Evolutionary conservation across 140 eudicot species (phyloP).

Genomic region (Cichorium intybus): DNA sequence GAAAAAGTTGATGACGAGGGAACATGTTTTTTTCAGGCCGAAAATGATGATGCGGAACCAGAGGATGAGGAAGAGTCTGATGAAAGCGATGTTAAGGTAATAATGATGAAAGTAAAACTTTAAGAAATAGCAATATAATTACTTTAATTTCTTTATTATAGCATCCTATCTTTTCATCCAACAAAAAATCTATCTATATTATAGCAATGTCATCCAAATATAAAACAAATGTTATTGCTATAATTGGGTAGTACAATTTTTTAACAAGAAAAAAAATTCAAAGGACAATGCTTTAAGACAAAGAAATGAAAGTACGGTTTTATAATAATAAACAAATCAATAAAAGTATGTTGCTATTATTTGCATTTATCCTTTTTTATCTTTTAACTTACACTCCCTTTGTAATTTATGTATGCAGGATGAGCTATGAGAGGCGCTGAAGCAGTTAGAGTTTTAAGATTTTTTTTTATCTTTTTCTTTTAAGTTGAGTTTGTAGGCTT

Average conservation of each 20-base stretch:
- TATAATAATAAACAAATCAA: not conserved
- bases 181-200: too few relatives aligned
- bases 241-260: too few relatives aligned
- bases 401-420: conserved; percentile 31
- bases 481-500: not conserved
- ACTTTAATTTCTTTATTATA: not conserved
- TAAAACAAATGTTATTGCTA: too few relatives aligned
- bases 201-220: too few relatives aligned
- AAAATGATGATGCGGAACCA: conserved; percentile 35
- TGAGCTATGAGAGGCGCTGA: conserved; percentile 31
- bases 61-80: conserved; percentile 39
- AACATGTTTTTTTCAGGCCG: conserved; percentile 1
- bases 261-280: too few relatives aligned
- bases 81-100: conserved; percentile 51
- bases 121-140: too few relatives aligned
- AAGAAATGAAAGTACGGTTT: too few relatives aligned
- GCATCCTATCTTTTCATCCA: too few relatives aligned
- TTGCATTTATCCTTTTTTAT: not conserved
- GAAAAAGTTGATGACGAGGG: not conserved
- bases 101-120: not conserved
- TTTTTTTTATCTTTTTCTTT: not conserved
- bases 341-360: not conserved
- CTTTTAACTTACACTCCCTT: not conserved
- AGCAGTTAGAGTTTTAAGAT: conserved; percentile 9
- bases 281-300: too few relatives aligned